Base-by-base conservation (phyloP, 2,329 filamentous ascomycete genomes). In the Laburnicola sp. region DNA sequence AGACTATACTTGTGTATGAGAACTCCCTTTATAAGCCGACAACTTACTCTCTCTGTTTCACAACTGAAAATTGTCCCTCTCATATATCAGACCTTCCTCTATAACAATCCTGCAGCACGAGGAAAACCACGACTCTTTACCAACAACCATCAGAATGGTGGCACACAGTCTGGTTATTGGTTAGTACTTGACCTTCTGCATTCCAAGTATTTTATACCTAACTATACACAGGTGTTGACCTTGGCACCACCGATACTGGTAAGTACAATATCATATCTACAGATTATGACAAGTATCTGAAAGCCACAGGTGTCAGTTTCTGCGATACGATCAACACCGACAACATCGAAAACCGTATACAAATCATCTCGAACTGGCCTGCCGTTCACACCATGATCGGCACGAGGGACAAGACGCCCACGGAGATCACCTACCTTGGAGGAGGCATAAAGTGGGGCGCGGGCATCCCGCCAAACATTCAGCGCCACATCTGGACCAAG, bases 401-500 rank as follows among this genome's bases (percentile, higher is more conserved):
- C 1, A 69, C 65, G 0, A 68, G 60, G 27, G 63, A 71, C 43
- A 69, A 71, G 23, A 63, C 65, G 0, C 66, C 65, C 0, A 62
- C 57, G 4, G 65, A 68, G 26, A 48, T 70, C 2, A 49, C 63
- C 0, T 66, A 65, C 38, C 38, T 47, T 21, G 3, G 43, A 0
- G 37, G 54, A 6, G 55, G 48, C n/a, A 28, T 51, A 5, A 16
- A 27, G 3, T 68, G 60, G 61, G 63, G 64, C 2, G 52, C 55
- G 2, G 11, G 45, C 0, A 62, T 65, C 9, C 46, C 59, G 0
- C 36, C 56, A 0, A 35, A 70, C 41, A 47, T 62, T 0, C 38
- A 58, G 27, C 57, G 71, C 0, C 58, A 70, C 32, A 62, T 69
- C 47, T 72, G 68, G 64, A 72, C 66, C 0, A 71, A 72, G 44